Evolutionary conservation across 2,329 filamentous ascomycete genomes (phyloP).

Genomic region (Davidsoniella virescens): DNA sequence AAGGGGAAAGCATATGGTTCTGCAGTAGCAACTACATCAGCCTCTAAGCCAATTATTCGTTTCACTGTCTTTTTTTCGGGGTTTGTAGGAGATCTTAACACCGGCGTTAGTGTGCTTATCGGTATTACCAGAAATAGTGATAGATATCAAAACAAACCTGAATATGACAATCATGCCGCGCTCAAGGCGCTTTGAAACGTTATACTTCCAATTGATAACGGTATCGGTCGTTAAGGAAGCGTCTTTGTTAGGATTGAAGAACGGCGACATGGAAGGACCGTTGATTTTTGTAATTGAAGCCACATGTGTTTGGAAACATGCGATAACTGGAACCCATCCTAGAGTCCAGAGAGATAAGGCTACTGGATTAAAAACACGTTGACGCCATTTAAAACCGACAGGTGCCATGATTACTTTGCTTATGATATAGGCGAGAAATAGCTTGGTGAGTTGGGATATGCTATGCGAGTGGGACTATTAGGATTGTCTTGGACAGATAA

Average conservation of each 20-base stretch:
- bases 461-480: too few relatives aligned
- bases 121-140: not conserved
- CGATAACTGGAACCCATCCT: slow-evolving; percentile 41
- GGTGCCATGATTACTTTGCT: slow-evolving; percentile 3
- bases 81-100: slow-evolving; percentile 49
- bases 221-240: slow-evolving; percentile 36
- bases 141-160: slow-evolving; percentile 27
- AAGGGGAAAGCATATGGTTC: slow-evolving; percentile 12
- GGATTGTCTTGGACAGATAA: too few relatives aligned
- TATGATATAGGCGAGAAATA: too few relatives aligned
- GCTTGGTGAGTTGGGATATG: too few relatives aligned
- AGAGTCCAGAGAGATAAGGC: slow-evolving; percentile 10
- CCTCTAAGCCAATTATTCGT: slow-evolving; percentile 63
- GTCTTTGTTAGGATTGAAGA: slow-evolving; percentile 51
- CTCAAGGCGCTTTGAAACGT: slow-evolving; percentile 39
- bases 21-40: slow-evolving; percentile 33
- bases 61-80: slow-evolving; percentile 62
- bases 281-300: slow-evolving; percentile 40
- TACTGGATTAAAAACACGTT: slow-evolving; percentile 5
- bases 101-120: not conserved
- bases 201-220: slow-evolving; percentile 43
- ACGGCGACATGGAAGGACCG: slow-evolving; percentile 61
- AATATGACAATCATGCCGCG: slow-evolving; percentile 64
- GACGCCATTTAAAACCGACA: slow-evolving; percentile 3
- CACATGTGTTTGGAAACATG: slow-evolving; percentile 45